phyloP scores from a whole-genome alignment of 306 rosid genomes.

The Vigna trinervia region DNA sequence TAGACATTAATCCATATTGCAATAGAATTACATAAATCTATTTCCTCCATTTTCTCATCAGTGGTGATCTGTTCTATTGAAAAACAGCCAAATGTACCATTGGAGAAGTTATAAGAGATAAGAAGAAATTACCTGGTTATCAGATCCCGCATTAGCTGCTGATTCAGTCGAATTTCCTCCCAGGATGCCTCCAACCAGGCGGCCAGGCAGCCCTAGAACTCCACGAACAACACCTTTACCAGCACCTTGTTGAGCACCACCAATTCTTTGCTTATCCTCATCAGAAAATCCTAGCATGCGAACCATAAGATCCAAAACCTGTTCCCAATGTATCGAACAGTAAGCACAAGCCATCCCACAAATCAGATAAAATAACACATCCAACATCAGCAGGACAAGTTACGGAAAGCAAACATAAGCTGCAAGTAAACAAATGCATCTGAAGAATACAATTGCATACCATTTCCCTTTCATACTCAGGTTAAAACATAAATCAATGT shows the following conservation, averaged over 20 bases:
- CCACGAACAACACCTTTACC: constrained; percentile 90
- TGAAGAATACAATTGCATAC: not conserved
- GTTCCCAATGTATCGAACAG: constrained; percentile 31
- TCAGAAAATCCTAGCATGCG: constrained; percentile 88
- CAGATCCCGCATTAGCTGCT: constrained; percentile 54
- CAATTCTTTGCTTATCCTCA: constrained; percentile 82
- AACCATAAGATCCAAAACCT: constrained; percentile 91
- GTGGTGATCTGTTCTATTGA: not conserved
- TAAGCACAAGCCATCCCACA: constrained; percentile 17
- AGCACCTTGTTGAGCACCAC: constrained; percentile 70
- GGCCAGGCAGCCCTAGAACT: constrained; percentile 80
- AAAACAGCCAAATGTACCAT: not conserved
- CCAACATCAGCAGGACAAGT: constrained; percentile 23
- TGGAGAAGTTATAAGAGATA: not conserved
- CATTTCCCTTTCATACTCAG: not conserved
- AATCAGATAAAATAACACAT: constrained; percentile 24
- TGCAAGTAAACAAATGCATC: constrained; percentile 8
- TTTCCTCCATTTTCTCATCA: constrained; percentile 5
- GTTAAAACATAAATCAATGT: constrained; percentile 9
- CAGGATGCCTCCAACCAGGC: constrained; percentile 84
- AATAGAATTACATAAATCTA: constrained; percentile 2
- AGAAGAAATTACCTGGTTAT: constrained; percentile 61
- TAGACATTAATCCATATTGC: too few relatives aligned
- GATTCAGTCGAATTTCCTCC: constrained; percentile 63
- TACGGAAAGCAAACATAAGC: constrained; percentile 10